Conservation (phyloP, 2,329 filamentous ascomycete genomes). For the Geosmithia putterillii region DNA sequence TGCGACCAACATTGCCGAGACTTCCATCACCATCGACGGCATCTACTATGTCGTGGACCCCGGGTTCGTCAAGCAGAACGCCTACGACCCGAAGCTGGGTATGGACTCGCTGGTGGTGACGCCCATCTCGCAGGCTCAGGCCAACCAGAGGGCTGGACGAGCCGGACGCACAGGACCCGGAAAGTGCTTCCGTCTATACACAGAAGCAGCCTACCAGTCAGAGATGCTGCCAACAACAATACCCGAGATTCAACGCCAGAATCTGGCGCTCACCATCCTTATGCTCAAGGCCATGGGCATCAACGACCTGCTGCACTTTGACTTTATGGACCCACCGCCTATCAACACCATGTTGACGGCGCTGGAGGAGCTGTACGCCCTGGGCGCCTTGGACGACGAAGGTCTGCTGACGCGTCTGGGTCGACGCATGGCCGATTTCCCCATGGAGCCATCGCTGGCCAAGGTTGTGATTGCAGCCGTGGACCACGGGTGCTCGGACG, state of each 20-base stretch:
- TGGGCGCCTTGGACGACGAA: conserved; percentile 89
- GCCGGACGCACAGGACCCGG: conserved; percentile 91
- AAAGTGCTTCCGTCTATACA: conserved; percentile 92
- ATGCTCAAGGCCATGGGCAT: conserved; percentile 99
- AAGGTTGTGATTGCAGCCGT: conserved; percentile 85
- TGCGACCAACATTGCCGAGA: conserved; percentile 96
- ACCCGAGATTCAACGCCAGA: conserved; percentile 92
- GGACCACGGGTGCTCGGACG: conserved; percentile 80
- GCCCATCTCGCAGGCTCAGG: conserved; percentile 92
- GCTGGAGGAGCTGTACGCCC: conserved; percentile 84
- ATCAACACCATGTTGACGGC: conserved; percentile 97
- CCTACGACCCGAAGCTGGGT: conserved; percentile 90
- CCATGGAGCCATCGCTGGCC: conserved; percentile 87
- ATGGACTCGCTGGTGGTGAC: conserved; percentile 97
- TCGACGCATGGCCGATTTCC: conserved; percentile 96
- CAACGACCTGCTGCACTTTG: conserved; percentile 91
- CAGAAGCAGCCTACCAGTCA: conserved; percentile 86
- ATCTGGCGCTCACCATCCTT: conserved; percentile 82
- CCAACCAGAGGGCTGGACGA: conserved; percentile 84
- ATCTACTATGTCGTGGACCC: conserved; percentile 97
- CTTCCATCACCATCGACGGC: conserved; percentile 92
- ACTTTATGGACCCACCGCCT: conserved; percentile 97
- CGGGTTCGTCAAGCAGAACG: conserved; percentile 95
- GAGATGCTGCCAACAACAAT: conserved; percentile 96
- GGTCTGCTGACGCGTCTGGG: conserved; percentile 83